These are phyloP conservation scores for Obelidium mucronatum DNA, from an alignment of 192 early-diverging fungal species.

Conservation along the genomic window DNA sequence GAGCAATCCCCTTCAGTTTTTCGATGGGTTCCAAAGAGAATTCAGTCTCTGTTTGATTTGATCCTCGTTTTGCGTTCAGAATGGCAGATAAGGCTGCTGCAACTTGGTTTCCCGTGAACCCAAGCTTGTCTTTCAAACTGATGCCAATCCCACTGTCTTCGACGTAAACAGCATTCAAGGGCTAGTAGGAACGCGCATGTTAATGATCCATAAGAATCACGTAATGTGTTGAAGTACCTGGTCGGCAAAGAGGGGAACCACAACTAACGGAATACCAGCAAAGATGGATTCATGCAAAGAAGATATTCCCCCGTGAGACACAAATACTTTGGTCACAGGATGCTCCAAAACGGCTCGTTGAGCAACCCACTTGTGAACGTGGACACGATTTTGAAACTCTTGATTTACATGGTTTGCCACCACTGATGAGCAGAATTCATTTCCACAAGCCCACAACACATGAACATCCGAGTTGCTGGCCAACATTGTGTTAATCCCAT, in stretches of 20 bases:
- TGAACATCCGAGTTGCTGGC: background rate
- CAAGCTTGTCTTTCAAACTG: slow-evolving; percentile 1
- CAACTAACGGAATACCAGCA: slow-evolving; percentile 1
- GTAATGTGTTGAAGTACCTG: background rate
- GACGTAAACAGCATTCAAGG: slow-evolving; percentile 10
- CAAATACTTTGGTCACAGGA: background rate
- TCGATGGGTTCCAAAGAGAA: background rate
- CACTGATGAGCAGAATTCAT: background rate
- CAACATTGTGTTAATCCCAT: background rate
- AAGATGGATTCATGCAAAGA: slow-evolving; percentile 7
- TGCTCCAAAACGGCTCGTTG: slow-evolving; percentile 3
- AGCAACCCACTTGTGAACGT: background rate
- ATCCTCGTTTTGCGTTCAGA: background rate
- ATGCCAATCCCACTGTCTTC: background rate
- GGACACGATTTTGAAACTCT: background rate
- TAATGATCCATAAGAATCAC: background rate
- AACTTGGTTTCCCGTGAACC: background rate
- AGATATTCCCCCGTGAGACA: slow-evolving; percentile 15
- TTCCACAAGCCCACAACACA: slow-evolving; percentile 3
- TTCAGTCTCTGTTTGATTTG: background rate
- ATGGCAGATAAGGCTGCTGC: background rate
- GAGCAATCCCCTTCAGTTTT: slow-evolving; percentile 3
- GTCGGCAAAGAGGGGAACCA: slow-evolving; percentile 17
- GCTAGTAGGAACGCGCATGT: background rate
- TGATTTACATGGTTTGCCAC: background rate